Evolutionary conservation across 495 filamentous ascomycete species (phyloP), one percentile per base, ranked within the genome.

Genomic region (Aspergillus campestris): DNA sequence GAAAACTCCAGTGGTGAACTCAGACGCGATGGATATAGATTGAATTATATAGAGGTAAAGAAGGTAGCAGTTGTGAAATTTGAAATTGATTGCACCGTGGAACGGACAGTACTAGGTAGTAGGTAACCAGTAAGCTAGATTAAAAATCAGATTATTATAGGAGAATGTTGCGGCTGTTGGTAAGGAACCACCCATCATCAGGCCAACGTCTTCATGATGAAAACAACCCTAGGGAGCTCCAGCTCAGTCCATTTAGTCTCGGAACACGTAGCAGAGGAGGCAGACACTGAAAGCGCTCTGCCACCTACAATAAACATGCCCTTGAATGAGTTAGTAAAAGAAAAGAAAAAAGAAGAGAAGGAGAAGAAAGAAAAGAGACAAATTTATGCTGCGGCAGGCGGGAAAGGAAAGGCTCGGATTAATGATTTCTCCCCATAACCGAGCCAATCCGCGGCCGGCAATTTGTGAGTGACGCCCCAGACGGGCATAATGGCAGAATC

Each of bases 261-360:
- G 75, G 75, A 67, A 62, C 73, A 78, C 71, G 67, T 73, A 77
- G 72, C 67, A 84, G 81, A 80, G 81, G 75, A 80, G 58, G 66
- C 55, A 64, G 56, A 68, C 71, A 74, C 43, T 40, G 52, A 44
- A 12, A 41, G 31, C 42, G 51, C 66, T 66, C 65, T 70, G 64
- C 72, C 72, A 78, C 85, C 89, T 84, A 95, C 89, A 91, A 94
- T 90, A 94, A 92, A 81, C 73, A 78, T 79, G 83, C 73, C 77
- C 84, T 62, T 74, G 55, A 71, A 73, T 71, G 67, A 73, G 67
- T 62, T 57, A 58, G 64, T 74, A 74, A 70, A 69, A 72, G 52
- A 53, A 50, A 67, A 54, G 61, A 69, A 65, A 73, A 55, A 66
- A 59, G 62, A 66, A 59, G 65, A 61, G 29, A 45, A 51, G 65